Percentiles rank a stretch among this genome's conserved stretches.
Conservation (phyloP, 371 early-diverging fungal genomes). For the Syncephalastrum sp. region DNA sequence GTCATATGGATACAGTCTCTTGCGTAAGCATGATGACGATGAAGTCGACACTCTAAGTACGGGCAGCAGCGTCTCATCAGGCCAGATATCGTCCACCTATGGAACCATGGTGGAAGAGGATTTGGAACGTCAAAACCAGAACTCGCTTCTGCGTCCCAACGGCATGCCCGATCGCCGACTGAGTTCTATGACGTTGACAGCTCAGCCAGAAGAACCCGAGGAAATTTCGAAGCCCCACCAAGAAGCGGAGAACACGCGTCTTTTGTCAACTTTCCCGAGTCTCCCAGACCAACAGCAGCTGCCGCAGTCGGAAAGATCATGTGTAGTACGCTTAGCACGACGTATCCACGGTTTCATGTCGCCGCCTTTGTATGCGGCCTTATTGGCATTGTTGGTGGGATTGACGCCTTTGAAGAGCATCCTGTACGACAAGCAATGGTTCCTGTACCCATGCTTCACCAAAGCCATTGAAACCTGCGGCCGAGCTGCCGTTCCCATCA, state of each 20-base stretch:
- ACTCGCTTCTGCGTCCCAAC: neutral
- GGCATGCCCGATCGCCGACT: conserved; percentile 16
- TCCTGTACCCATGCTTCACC: conserved; percentile 58
- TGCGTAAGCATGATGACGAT: conserved; percentile 25
- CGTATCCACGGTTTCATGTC: conserved; percentile 48
- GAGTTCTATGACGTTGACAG: conserved; percentile 20
- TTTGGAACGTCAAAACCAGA: too few relatives aligned
- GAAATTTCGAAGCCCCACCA: conserved; percentile 1
- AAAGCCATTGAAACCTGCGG: conserved; percentile 67
- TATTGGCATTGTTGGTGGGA: conserved; percentile 57
- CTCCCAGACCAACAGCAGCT: neutral
- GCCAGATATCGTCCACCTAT: too few relatives aligned
- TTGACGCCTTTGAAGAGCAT: conserved; percentile 50
- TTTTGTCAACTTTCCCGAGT: conserved; percentile 11
- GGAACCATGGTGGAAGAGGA: too few relatives aligned
- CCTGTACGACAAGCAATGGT: conserved; percentile 51
- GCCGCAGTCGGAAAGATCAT: neutral
- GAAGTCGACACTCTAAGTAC: neutral
- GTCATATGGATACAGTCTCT: conserved; percentile 71
- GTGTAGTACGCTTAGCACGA: conserved; percentile 1
- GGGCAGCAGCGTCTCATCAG: too few relatives aligned
- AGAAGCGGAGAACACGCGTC: conserved; percentile 6
- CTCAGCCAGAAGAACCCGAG: conserved; percentile 11
- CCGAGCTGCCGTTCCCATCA: conserved; percentile 68
- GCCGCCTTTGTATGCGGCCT: conserved; percentile 64